Conservation (phyloP, 345 rosid species). For the Linum tenue region DNA sequence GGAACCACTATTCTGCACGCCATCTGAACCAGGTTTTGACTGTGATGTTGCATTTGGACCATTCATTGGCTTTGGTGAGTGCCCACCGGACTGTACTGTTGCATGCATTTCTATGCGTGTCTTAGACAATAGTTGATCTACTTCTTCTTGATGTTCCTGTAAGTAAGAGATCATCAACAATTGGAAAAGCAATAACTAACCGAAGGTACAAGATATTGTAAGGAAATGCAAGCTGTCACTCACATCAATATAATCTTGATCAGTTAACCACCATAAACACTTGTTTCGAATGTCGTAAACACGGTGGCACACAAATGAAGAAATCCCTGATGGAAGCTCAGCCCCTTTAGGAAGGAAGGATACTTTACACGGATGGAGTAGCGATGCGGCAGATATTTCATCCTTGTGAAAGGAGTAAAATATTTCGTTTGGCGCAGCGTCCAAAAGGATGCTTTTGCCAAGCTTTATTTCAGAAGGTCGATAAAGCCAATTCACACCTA, state of each 20-base stretch:
- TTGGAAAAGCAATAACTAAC: not conserved
- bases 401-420: constrained; percentile 10
- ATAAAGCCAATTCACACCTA: constrained; percentile 11
- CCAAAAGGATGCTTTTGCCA: constrained; percentile 5
- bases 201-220: not conserved
- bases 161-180: not conserved
- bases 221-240: not conserved
- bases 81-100: constrained; percentile 6
- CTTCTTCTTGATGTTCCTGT: constrained; percentile 10
- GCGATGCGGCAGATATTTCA: constrained; percentile 1
- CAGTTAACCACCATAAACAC: constrained; percentile 11
- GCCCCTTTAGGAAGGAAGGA: constrained; percentile 6
- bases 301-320: constrained; percentile 8
- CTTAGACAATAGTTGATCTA: not conserved
- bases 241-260: constrained; percentile 9
- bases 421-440: constrained; percentile 11
- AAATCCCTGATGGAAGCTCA: constrained; percentile 10
- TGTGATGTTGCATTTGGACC: not conserved
- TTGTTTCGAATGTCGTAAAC: constrained; percentile 1
- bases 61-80: constrained; percentile 3
- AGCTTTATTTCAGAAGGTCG: constrained; percentile 10
- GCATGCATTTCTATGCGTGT: constrained; percentile 7
- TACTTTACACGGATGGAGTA: constrained; percentile 13
- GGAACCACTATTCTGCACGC: constrained; percentile 5
- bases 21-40: constrained; percentile 2